A percentile compares a stretch with the other conserved stretches of the same genome.
phyloP scores from a whole-genome alignment of 108 stramenopile species.

The Nannochloropsis gaditana region DNA sequence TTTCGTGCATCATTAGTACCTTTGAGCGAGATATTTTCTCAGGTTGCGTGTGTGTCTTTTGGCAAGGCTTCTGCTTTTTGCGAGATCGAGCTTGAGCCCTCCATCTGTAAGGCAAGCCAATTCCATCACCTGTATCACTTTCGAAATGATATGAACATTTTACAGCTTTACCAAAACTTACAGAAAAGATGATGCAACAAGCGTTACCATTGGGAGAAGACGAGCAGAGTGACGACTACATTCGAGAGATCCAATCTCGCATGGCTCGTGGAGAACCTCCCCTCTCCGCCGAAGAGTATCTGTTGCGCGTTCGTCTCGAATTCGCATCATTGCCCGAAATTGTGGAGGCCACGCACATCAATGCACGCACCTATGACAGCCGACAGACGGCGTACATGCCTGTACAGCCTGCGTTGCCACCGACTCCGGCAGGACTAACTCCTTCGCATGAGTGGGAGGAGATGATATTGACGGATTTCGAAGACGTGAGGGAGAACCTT shows the following conservation, averaged over 20 bases:
- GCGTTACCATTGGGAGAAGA: neutral
- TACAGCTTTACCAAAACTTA: neutral
- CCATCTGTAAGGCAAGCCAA: too few species aligned
- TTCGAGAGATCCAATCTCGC: neutral
- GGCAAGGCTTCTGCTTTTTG: neutral
- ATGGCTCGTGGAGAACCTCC: neutral
- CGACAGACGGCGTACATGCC: conserved; percentile 4
- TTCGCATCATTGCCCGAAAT: neutral
- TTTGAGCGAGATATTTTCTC: too few species aligned
- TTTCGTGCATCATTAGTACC: too few species aligned
- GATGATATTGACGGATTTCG: neutral
- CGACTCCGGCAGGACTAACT: neutral
- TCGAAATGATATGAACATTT: neutral
- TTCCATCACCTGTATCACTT: neutral
- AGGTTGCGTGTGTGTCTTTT: neutral
- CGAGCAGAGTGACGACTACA: neutral
- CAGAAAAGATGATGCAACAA: neutral
- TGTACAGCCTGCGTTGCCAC: neutral
- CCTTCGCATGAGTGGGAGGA: neutral
- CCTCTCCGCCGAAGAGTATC: conserved; percentile 7
- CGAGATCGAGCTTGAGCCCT: neutral
- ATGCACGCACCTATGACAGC: neutral
- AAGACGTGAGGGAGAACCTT: neutral
- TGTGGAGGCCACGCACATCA: neutral
- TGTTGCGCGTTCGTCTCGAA: neutral